Base-by-base conservation (phyloP, 306 rosid genomes). In the Carpinus fangiana region DNA sequence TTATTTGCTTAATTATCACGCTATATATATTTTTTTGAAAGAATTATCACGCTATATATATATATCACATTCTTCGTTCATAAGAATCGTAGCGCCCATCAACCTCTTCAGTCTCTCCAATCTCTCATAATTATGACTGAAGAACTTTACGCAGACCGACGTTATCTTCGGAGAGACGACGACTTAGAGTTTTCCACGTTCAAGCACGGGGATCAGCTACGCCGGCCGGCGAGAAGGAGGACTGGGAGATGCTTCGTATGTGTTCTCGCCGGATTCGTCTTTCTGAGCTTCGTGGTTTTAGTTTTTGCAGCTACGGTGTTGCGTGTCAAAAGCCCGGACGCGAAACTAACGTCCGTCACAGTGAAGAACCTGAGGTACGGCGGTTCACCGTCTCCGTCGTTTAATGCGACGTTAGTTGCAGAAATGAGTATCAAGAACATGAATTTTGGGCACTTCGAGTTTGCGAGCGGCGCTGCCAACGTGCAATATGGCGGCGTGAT, bases 391-490 rank as follows among this genome's bases (percentile, higher is more conserved):
- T 8, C 73, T 17, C 76, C 79, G 0, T 28, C 34, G 64, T 74
- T 80, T 62, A 48, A 18, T 62, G 70, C 38, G 57, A 80, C 72
- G 11, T 53, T 80, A 26, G 48, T 56, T 56, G 84, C 80, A 4
- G 76, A 74, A 21, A 73, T 69, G 38, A 61, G 76, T 4, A 53
- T 80, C 53, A 68, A 64, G 80, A 80, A 80, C 71, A 80, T 16
- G 72, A 80, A 80, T 38, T 80, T 80, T 21, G 84, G 84, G 18
- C 51, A 62, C 65, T 80, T 75, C 66, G 68, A n/a, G 8, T 80
- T 75, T 45, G 84, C 69, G 59, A 47, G 67, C 20, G 47, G 36
- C 56, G 21, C 13, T 3, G 76, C 57, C 21, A 65, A 80, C 8
- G 57, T 75, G 47, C 69, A 64, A 14, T 69, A 57, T 51, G 57